A percentile compares a stretch with the other conserved stretches of the same genome.
Conservation (phyloP, 768 basidiomycete genomes). For the Lactifluus hygrophoroides region DNA sequence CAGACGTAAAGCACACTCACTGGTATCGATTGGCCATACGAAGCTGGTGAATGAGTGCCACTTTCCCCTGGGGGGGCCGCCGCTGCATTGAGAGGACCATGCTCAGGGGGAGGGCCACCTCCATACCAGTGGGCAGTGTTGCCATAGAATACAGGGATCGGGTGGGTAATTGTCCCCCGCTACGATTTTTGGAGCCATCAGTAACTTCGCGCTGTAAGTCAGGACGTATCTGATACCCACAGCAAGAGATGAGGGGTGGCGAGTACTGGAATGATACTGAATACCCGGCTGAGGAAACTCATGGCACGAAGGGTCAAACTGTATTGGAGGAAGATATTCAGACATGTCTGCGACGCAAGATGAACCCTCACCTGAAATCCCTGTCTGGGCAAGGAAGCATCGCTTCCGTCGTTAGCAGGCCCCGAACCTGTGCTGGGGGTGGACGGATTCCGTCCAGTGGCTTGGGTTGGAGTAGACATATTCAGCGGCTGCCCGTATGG, state of each 20-base stretch:
- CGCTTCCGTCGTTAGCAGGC: neutral
- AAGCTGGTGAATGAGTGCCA: neutral
- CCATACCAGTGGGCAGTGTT: neutral
- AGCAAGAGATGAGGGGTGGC: neutral
- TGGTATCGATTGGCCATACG: neutral
- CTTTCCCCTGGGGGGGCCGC: neutral
- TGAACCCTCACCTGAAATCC: neutral
- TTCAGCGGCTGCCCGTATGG: neutral
- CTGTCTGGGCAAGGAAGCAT: neutral
- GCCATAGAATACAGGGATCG: neutral
- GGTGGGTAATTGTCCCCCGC: neutral
- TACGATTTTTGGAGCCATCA: neutral
- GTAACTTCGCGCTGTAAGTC: too few species aligned
- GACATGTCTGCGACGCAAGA: neutral
- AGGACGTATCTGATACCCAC: neutral
- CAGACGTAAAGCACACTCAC: neutral
- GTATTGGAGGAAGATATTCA: neutral
- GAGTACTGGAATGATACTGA: neutral
- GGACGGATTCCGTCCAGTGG: neutral
- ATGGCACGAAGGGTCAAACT: neutral
- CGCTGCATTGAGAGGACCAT: too few species aligned
- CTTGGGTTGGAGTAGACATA: neutral
- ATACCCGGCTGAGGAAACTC: neutral
- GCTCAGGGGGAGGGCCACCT: neutral
- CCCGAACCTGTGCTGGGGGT: neutral